These are phyloP conservation scores for Fomitopsis betulina DNA, from an alignment of 1,284 basidiomycete genomes.

Conservation along the genomic window DNA sequence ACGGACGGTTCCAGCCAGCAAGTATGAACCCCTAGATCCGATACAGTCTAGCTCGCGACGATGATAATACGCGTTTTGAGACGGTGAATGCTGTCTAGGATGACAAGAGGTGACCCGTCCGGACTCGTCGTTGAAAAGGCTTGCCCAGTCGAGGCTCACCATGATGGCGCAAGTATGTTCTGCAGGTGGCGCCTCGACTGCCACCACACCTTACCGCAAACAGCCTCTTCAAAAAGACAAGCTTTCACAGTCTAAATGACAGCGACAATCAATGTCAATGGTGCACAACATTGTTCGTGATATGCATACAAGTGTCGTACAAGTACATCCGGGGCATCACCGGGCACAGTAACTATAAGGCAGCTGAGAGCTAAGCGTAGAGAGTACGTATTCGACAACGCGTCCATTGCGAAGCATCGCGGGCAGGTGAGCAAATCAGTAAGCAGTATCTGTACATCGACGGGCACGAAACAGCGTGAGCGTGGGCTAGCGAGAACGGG, in stretches of 20 bases:
- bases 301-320: not conserved
- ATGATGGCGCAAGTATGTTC: not conserved
- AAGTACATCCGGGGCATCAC: not conserved
- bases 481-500: not conserved
- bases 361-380: not conserved
- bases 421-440: not conserved
- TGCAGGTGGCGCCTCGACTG: not conserved
- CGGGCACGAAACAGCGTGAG: not conserved
- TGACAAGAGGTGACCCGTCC: slow-evolving; percentile 1
- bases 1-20: not conserved
- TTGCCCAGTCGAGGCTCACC: not conserved
- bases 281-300: not conserved
- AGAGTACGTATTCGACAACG: not conserved
- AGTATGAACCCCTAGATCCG: not conserved
- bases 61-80: not conserved
- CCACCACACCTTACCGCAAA: not conserved
- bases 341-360: not conserved
- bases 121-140: not conserved
- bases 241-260: no score
- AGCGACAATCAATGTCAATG: no score
- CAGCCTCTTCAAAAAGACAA: no score
- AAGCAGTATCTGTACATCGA: slow-evolving; percentile 1
- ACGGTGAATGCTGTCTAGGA: not conserved
- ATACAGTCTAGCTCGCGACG: not conserved
- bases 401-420: not conserved